Evolutionary conservation across 2,329 filamentous ascomycete genomes (phyloP).

Genomic region (Xylariomycetidae sp.): DNA sequence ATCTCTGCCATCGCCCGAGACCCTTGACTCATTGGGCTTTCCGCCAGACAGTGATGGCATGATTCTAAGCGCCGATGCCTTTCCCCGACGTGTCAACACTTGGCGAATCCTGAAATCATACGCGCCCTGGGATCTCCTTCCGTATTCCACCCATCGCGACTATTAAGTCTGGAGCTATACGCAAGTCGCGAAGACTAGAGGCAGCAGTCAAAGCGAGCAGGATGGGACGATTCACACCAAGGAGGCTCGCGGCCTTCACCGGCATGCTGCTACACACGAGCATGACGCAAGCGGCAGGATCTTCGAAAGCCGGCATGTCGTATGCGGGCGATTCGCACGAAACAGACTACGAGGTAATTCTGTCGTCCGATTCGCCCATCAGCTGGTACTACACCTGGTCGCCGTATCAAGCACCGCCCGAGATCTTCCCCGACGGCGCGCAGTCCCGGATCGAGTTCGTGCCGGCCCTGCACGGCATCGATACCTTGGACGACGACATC

Average conservation of each 20-base stretch:
- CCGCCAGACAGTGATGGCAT: too few relatives aligned
- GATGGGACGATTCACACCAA: too few relatives aligned
- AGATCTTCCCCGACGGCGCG: conserved; percentile 16
- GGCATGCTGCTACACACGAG: conserved; percentile 1
- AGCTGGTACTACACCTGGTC: conserved; percentile 40
- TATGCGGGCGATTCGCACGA: conserved; percentile 16
- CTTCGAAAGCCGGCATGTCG: conserved; percentile 23
- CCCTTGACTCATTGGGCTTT: too few relatives aligned
- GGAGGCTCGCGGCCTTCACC: not conserved
- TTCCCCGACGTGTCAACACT: too few relatives aligned
- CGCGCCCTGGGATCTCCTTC: too few relatives aligned
- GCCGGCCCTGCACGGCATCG: conserved; percentile 32
- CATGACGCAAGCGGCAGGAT: conserved; percentile 1
- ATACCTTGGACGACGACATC: conserved; percentile 24
- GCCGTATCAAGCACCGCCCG: conserved; percentile 19
- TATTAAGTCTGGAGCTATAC: too few relatives aligned
- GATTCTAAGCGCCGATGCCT: too few relatives aligned
- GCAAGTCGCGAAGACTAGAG: not conserved
- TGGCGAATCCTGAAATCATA: too few relatives aligned
- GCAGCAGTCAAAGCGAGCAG: too few relatives aligned
- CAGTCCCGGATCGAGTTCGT: conserved; percentile 28
- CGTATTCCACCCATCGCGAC: too few relatives aligned
- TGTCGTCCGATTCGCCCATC: conserved; percentile 31
- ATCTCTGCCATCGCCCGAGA: too few relatives aligned
- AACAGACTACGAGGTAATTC: conserved; percentile 28